Base-by-base conservation (phyloP, 306 rosid genomes). In the Erythrophleum fordii region DNA sequence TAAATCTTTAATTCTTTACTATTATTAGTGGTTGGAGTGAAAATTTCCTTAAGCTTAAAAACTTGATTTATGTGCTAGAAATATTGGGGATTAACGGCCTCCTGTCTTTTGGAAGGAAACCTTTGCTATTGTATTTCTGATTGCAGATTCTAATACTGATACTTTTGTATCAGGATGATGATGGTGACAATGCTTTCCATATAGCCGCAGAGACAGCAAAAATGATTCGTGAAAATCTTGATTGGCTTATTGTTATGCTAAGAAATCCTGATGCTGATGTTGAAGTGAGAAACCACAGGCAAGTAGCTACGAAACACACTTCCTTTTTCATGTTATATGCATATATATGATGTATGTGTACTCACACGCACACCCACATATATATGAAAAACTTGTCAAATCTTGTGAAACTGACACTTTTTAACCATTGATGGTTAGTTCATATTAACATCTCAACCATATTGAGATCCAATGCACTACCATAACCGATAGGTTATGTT, bases 201-300 rank as follows among this genome's bases (percentile, higher is more conserved):
- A 93, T 95, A 83, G 98, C 97, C 61, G 98, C 97, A 41, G 98
- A 95, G 76, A 92, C 99, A 46, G 92, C 97, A 58, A 95, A 84
- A 88, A 95, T 93, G 99, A 90, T 93, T 65, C 97, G 98, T 72
- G 99, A 95, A 87, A 95, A 95, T 89, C 91, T 95, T 81, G 94
- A 87, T 51, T 95, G 99, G 98, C 98, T 95, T 74, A 87, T 95
- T 87, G 85, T 86, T 61, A 93, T 95, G 99, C 96, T 95, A 76
- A 80, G 37, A 82, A 91, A 91, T 77, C 85, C 94, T 5, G 87
- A 95, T 89, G 98, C 98, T 85, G 92, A 91, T 76, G 86, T 93
- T 69, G 97, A 93, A 82, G 94, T 89, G 68, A 90, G 97, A 88
- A 95, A 93, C 86, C 97, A 91, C 92, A 92, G 97, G 99, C 86